Evolutionary conservation across 1,284 basidiomycete species (phyloP).

Genomic region (Trichosporon asahii): DNA sequence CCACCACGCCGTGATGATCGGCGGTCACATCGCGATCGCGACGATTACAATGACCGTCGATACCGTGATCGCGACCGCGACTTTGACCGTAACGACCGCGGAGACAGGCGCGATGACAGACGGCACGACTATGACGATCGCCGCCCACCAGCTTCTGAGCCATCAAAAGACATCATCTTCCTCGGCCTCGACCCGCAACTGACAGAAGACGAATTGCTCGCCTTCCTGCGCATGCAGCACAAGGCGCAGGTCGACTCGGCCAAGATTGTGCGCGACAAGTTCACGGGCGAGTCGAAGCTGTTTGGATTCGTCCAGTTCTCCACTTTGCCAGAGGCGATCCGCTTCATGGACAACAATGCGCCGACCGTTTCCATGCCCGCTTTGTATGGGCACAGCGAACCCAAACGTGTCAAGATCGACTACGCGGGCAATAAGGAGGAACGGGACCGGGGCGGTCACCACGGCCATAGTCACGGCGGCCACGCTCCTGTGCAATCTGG

Average conservation of each 20-base stretch:
- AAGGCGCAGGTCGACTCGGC: slow-evolving; percentile 45
- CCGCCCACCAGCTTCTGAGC: slow-evolving; percentile 30
- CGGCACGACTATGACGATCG: slow-evolving; percentile 26
- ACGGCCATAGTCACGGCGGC: slow-evolving; percentile 31
- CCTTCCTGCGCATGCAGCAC: slow-evolving; percentile 62
- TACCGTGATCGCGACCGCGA: slow-evolving; percentile 11
- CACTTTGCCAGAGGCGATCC: slow-evolving; percentile 72
- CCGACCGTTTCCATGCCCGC: slow-evolving; percentile 81
- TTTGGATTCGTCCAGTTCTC: slow-evolving; percentile 92
- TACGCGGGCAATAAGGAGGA: slow-evolving; percentile 58
- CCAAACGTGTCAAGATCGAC: slow-evolving; percentile 81
- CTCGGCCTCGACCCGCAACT: slow-evolving; percentile 84
- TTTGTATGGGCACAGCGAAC: slow-evolving; percentile 38
- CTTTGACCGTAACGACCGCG: not conserved
- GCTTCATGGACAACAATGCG: slow-evolving; percentile 66
- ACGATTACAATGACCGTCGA: slow-evolving; percentile 2
- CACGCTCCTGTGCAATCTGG: slow-evolving; percentile 57
- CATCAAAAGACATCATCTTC: slow-evolving; percentile 69
- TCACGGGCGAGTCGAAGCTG: slow-evolving; percentile 83
- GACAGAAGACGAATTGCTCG: slow-evolving; percentile 79
- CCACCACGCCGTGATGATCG: slow-evolving; percentile 7
- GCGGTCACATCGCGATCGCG: not conserved
- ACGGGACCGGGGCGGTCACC: not conserved
- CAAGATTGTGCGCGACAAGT: slow-evolving; percentile 88
- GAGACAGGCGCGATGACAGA: slow-evolving; percentile 12